Conservation (phyloP, 2,329 filamentous ascomycete genomes). For the Talaromyces atroroseus region DNA sequence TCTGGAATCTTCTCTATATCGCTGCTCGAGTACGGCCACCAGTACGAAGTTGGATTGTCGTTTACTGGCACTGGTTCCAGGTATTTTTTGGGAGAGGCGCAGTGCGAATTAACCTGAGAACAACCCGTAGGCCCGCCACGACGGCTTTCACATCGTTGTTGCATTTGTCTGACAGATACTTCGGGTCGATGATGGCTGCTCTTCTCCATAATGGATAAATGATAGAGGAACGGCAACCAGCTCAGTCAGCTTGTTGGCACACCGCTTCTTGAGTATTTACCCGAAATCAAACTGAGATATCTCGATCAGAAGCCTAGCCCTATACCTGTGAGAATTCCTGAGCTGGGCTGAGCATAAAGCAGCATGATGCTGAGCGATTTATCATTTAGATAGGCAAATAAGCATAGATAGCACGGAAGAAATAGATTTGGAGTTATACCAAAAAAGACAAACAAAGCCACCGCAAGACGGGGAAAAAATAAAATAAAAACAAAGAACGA, state of each 20-base stretch:
- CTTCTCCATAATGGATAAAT: constrained; percentile 19
- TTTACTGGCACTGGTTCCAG: constrained; percentile 15
- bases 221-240: constrained; percentile 15
- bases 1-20: constrained; percentile 18
- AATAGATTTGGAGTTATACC: neutral
- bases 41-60: constrained; percentile 16
- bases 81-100: constrained; percentile 14
- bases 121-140: constrained; percentile 16
- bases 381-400: no score
- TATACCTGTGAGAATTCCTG: no score
- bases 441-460: neutral
- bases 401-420: no score
- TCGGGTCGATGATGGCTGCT: constrained; percentile 18
- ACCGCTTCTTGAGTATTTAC: no score
- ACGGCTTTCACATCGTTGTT: constrained; percentile 17
- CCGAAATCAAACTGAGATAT: no score
- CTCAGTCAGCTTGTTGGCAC: no score
- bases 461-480: no score
- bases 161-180: constrained; percentile 14
- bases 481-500: neutral
- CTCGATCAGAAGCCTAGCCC: no score
- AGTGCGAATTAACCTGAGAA: constrained; percentile 15
- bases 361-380: no score
- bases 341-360: no score
- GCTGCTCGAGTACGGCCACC: constrained; percentile 20